Conservation (phyloP, 2,329 filamentous ascomycete genomes). For the Botrytis fragariae region DNA sequence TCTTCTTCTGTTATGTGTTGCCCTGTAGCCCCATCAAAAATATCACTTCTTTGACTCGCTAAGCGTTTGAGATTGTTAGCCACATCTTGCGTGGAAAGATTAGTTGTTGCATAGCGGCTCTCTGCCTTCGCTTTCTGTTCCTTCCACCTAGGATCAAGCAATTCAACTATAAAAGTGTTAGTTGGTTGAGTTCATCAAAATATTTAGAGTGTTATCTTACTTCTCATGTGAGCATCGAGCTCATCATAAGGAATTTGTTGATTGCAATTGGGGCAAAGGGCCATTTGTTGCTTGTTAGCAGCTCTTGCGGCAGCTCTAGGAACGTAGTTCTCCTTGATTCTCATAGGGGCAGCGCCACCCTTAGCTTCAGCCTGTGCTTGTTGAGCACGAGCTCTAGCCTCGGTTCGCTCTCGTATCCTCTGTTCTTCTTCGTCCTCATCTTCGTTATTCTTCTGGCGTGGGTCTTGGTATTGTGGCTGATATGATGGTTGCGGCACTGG, state of each 20-base stretch:
- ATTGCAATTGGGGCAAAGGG: constrained; percentile 88
- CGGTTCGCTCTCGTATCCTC: constrained; percentile 61
- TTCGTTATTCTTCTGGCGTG: constrained; percentile 35
- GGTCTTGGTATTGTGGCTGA: constrained; percentile 38
- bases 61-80: constrained; percentile 95
- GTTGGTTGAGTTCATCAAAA: constrained; percentile 7
- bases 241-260: constrained; percentile 85
- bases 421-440: constrained; percentile 62
- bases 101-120: constrained; percentile 79
- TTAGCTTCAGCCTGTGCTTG: constrained; percentile 77
- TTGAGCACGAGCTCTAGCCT: constrained; percentile 63
- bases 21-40: constrained; percentile 75
- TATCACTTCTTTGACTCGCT: constrained; percentile 80
- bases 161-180: constrained; percentile 58
- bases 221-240: constrained; percentile 88
- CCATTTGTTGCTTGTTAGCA: constrained; percentile 63
- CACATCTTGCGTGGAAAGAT: constrained; percentile 80
- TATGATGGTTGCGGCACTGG: constrained; percentile 35
- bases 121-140: constrained; percentile 91
- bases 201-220: constrained; percentile 44
- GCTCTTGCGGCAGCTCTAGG: constrained; percentile 74
- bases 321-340: constrained; percentile 91
- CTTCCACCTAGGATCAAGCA: constrained; percentile 92
- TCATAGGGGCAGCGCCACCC: constrained; percentile 68
- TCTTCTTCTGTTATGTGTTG: constrained; percentile 69